Base-by-base conservation (phyloP, 108 stramenopile genomes). In the Skeletonema marinoi region DNA sequence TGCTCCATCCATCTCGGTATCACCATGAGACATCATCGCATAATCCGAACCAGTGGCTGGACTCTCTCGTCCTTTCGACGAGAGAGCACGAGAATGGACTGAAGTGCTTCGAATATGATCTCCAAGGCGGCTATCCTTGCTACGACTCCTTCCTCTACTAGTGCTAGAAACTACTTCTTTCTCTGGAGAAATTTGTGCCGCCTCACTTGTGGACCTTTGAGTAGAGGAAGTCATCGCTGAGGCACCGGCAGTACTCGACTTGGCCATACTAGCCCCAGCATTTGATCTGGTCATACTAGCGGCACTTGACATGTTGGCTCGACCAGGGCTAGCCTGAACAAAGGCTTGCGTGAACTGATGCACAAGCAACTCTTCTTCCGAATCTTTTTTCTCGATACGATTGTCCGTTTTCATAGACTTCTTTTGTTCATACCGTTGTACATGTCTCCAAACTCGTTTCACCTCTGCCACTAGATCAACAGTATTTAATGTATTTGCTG, bases 381-480 rank as follows among this genome's bases (percentile, higher is more conserved):
- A 21, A 65, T 36, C 51, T 29, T 65, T 60, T 33, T 51, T 80
- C 32, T 29, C 32, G 10, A 51, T 60, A 36, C 56, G 67, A 29
- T 33, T 70, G 41, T 32, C 35, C 19, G 44, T 67, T 66, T 14
- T 58, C 39, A 29, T 46, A 0, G 70, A 33, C 48, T 80, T 80
- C 62, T 74, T 80, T 41, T 80, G 64, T 44, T 80, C 79, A 31
- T 80, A 80, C 50, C 66, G 66, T 41, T 74, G 79, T 25, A 80
- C 79, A 54, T 80, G 79, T 62, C 79, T 80, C 79, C 79, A 80
- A 16, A 80, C 79, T 16, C 79, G 67, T 38, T 80, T 80, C 44
- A 80, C 79, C 30, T 80, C 79, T 8, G 79, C 73, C 4, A 80
- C 79, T 25, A 80, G 74, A 54, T 80, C 79, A 16, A 80, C 79